Evolutionary conservation across 495 filamentous ascomycete species (phyloP).

Genomic region (Hypoxylon crocopeplum): DNA sequence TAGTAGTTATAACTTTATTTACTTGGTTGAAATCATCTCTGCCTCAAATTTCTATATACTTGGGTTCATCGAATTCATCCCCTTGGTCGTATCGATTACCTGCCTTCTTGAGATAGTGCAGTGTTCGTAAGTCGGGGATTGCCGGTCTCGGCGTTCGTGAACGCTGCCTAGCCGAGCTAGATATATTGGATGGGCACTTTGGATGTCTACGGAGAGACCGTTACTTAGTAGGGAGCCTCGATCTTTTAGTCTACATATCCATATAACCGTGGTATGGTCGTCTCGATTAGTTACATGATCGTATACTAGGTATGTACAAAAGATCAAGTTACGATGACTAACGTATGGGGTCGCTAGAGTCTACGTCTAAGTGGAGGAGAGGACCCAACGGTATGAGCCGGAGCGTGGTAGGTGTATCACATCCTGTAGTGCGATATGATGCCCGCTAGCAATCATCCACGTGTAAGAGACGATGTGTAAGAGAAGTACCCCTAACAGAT

Average conservation of each 20-base stretch:
- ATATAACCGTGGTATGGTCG: too few species aligned
- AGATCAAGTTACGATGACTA: slow-evolving; percentile 19
- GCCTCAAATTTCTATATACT: too few species aligned
- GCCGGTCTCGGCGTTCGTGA: not conserved
- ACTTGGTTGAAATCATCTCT: too few species aligned
- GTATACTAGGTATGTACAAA: too few species aligned
- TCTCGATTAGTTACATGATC: too few species aligned
- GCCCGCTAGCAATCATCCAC: slow-evolving; percentile 18
- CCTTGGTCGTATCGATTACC: not conserved
- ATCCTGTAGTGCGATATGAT: slow-evolving; percentile 23
- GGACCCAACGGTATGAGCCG: slow-evolving; percentile 2
- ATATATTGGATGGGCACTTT: too few species aligned
- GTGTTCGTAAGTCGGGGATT: not conserved
- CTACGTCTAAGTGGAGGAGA: slow-evolving; percentile 18
- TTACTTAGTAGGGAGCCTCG: not conserved
- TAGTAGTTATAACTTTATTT: not conserved
- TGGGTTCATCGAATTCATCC: too few species aligned
- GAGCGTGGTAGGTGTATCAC: not conserved
- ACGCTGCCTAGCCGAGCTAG: not conserved
- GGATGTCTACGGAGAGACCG: too few species aligned
- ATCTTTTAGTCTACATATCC: too few species aligned
- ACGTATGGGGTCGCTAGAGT: slow-evolving; percentile 16
- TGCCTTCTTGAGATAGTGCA: not conserved
- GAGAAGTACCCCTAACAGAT: too few species aligned
- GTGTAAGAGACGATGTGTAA: slow-evolving; percentile 27